Base-by-base conservation (phyloP, 2,329 filamentous ascomycete genomes). In the Escovopsis weberi region DNA sequence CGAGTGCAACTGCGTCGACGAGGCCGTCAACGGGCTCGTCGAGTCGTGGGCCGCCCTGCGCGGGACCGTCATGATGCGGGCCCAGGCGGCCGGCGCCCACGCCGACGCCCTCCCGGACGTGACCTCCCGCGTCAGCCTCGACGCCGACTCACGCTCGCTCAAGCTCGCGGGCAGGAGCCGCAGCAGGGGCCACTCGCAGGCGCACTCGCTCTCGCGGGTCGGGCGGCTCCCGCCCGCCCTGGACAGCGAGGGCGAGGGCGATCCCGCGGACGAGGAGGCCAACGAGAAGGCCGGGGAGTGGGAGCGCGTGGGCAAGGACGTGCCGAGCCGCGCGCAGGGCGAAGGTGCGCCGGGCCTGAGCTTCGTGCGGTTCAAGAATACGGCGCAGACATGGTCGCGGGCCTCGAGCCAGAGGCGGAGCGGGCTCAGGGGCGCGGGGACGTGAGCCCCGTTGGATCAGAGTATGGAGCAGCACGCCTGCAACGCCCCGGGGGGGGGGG, bases 1-100 rank as follows among this genome's bases (percentile, higher is more conserved):
- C 51, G 78, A 80, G 53, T 82, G 78, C 52, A 64, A 73, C 45
- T 82, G 78, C 50, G 65, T 70, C 0, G 64, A 70, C 12, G 70
- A 78, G 47, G 75, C 76, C 1, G 64, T 62, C 44, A 67, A 63
- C 38, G 75, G 74, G 1, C 65, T 75, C 35, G 69, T 80, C 8
- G 77, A 80, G 55, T 75, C 72, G 18, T 78, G 76, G 72, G 68
- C 70, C 0, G 74, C 73, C 4, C 51, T 64, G 0, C 56, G 59
- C 32, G 59, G 58, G 6, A 61, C 58, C 10, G 56, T 64, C 56
- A 53, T 59, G 42, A 32, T 32, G 28, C 28, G 28, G 28, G 4
- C 28, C 28, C 8, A 9, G 28, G 3, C 28, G 4, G 4, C 28
- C 28, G 11, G 2, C 28, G 28, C 11, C 28, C 4, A 32, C 28